A percentile compares a stretch with the other conserved stretches of the same genome.
Conservation (phyloP, 2,329 filamentous ascomycete genomes). For the Sporothrix schenckii region DNA sequence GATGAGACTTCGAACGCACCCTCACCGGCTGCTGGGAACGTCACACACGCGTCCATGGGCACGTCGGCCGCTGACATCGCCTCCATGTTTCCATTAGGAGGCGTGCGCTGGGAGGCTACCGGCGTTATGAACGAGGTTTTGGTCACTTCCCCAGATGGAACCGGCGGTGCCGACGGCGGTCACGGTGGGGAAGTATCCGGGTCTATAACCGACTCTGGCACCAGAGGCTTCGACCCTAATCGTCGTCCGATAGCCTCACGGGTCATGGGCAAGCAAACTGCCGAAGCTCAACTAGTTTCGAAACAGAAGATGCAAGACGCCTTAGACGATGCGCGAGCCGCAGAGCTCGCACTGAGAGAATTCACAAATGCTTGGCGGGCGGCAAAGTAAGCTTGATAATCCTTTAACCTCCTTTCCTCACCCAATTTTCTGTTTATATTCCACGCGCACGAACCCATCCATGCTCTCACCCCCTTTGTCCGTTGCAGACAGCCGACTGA, state of each 20-base stretch:
- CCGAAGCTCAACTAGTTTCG: constrained; percentile 65
- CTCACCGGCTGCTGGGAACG: constrained; percentile 48
- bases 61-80: constrained; percentile 50
- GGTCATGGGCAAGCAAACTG: constrained; percentile 54
- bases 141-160: constrained; percentile 50
- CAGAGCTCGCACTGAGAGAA: constrained; percentile 83
- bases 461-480: too few species aligned
- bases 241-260: constrained; percentile 48
- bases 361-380: constrained; percentile 79
- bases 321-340: constrained; percentile 76
- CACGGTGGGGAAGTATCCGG: not conserved
- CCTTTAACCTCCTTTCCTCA: not conserved
- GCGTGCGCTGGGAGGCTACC: constrained; percentile 72
- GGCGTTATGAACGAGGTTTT: constrained; percentile 78
- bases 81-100: constrained; percentile 55
- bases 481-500: not conserved
- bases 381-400: constrained; percentile 65
- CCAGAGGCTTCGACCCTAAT: constrained; percentile 41
- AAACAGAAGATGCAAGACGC: constrained; percentile 69
- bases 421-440: not conserved
- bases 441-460: not conserved
- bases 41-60: constrained; percentile 50
- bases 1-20: constrained; percentile 42
- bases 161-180: constrained; percentile 42
- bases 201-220: not conserved